These are phyloP conservation scores for Aspergillus neotritici DNA, from an alignment of 2,329 filamentous ascomycete species.

Conservation along the genomic window DNA sequence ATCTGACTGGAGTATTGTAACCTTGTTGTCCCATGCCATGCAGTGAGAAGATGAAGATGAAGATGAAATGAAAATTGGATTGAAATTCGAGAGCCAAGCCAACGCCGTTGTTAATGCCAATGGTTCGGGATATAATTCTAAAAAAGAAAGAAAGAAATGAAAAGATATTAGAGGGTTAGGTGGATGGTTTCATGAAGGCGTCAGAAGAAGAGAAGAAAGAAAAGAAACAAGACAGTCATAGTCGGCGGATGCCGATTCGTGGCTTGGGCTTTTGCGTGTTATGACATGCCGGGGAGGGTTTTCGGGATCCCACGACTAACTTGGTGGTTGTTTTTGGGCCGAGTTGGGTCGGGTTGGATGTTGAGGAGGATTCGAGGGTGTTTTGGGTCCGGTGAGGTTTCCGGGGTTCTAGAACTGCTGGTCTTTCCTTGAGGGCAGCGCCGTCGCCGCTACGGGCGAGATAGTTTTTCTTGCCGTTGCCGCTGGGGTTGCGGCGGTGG, in stretches of 20 bases:
- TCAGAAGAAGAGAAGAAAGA: slow-evolving; percentile 2
- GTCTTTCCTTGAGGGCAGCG: slow-evolving; percentile 8
- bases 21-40: too few relatives aligned
- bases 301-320: slow-evolving; percentile 16
- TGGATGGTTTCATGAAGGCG: too few relatives aligned
- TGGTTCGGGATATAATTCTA: too few relatives aligned
- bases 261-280: slow-evolving; percentile 26
- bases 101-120: too few relatives aligned
- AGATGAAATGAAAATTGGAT: too few relatives aligned
- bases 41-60: too few relatives aligned
- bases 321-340: slow-evolving; percentile 15
- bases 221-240: slow-evolving; percentile 17
- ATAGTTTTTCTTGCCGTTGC: slow-evolving; percentile 23
- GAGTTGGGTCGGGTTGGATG: slow-evolving; percentile 6
- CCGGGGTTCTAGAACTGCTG: not conserved
- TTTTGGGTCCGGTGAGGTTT: slow-evolving; percentile 2
- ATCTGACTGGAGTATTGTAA: too few relatives aligned
- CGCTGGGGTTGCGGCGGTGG: slow-evolving; percentile 12
- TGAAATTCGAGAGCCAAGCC: too few relatives aligned
- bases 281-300: slow-evolving; percentile 13
- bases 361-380: slow-evolving; percentile 4
- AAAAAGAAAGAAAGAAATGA: too few relatives aligned
- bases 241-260: slow-evolving; percentile 31
- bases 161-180: not conserved
- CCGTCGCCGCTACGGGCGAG: slow-evolving; percentile 4